phyloP scores from a whole-genome alignment of 1,284 basidiomycete species.

The Leccinum holopus region DNA sequence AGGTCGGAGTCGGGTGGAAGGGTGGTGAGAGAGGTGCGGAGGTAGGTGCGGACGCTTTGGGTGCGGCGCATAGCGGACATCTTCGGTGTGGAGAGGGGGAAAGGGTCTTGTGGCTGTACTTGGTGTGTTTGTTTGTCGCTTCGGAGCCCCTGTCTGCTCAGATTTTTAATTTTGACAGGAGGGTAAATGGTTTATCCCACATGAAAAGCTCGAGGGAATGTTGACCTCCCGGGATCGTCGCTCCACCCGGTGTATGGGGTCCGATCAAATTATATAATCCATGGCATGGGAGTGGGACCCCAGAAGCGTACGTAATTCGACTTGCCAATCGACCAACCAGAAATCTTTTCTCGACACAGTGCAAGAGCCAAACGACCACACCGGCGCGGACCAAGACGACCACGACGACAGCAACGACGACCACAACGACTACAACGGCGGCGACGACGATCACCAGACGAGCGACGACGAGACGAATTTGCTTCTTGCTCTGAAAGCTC shows the following conservation, averaged over 20 bases:
- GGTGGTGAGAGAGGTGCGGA: slow-evolving; percentile 44
- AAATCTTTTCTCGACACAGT: slow-evolving; percentile 22
- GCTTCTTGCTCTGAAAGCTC: not conserved
- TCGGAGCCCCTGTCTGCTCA: not conserved
- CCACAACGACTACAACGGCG: not conserved
- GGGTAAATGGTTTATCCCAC: not conserved
- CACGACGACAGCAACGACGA: slow-evolving; percentile 5
- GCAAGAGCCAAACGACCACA: not conserved
- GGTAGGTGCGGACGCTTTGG: slow-evolving; percentile 55
- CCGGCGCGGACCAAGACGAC: slow-evolving; percentile 1
- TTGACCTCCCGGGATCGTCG: not conserved
- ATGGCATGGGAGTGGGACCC: slow-evolving; percentile 17
- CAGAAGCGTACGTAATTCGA: slow-evolving; percentile 23
- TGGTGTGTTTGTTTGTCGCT: not conserved
- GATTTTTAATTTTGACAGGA: not conserved
- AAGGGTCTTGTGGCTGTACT: not conserved
- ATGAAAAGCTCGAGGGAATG: no score
- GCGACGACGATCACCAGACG: slow-evolving; percentile 8
- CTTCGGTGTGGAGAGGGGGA: not conserved
- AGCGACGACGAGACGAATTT: not conserved
- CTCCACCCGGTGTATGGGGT: slow-evolving; percentile 8
- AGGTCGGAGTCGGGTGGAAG: slow-evolving; percentile 49
- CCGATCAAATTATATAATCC: slow-evolving; percentile 25
- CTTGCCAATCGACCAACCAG: slow-evolving; percentile 17
- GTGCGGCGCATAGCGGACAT: slow-evolving; percentile 46